Conservation (phyloP, 306 rosid species). For the Luffa aegyptiaca region DNA sequence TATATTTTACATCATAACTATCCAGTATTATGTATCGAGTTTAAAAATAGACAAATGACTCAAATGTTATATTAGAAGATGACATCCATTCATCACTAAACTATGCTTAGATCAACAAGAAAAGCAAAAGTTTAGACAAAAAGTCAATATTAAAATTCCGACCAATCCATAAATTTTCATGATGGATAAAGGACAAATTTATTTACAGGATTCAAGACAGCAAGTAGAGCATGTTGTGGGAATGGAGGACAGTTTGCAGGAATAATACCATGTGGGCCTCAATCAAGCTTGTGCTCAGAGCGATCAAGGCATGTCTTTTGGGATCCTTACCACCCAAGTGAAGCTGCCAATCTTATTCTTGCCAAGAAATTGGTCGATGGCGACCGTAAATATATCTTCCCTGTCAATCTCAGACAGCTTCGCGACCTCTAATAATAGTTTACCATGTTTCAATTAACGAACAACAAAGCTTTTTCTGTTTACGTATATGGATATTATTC, state of each 20-base stretch:
- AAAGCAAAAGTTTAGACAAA: too few species aligned
- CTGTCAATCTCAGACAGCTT: constrained; percentile 77
- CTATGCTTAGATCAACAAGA: too few species aligned
- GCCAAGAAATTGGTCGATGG: constrained; percentile 79
- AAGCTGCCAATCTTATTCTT: constrained; percentile 68
- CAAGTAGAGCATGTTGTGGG: constrained; percentile 82
- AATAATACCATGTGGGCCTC: constrained; percentile 86
- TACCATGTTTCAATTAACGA: background rate
- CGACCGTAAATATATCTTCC: constrained; percentile 50
- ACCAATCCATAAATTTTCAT: too few species aligned
- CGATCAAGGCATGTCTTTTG: constrained; percentile 71
- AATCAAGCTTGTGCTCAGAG: constrained; percentile 63
- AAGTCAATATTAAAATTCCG: too few species aligned
- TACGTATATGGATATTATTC: too few species aligned
- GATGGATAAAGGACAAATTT: too few species aligned
- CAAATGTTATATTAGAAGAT: too few species aligned
- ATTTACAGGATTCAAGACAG: constrained; percentile 54
- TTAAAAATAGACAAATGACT: too few species aligned
- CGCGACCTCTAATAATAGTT: constrained; percentile 25
- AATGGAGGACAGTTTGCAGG: constrained; percentile 94
- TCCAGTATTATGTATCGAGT: too few species aligned
- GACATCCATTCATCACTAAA: too few species aligned
- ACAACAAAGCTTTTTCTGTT: background rate
- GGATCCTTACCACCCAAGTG: constrained; percentile 97
- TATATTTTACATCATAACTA: too few species aligned